Evolutionary conservation across 1,284 basidiomycete genomes (phyloP).

Genomic region (Dichomitus squalens): DNA sequence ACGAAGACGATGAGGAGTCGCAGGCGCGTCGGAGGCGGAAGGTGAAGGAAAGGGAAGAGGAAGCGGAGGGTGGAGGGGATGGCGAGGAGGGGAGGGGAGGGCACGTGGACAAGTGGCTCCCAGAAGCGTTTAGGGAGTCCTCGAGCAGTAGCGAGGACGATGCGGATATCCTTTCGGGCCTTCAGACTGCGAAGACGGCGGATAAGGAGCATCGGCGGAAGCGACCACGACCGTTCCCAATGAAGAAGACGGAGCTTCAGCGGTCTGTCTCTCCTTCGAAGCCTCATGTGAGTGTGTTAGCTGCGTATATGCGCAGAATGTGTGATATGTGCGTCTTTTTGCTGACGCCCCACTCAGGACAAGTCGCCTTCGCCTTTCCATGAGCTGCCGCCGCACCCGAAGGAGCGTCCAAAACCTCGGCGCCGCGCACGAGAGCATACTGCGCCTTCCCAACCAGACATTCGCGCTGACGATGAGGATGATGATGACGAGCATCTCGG

Average conservation of each 20-base stretch:
- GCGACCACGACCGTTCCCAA: constrained; percentile 12
- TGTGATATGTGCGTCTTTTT: no score
- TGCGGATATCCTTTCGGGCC: constrained; percentile 1
- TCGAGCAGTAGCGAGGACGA: constrained; percentile 23
- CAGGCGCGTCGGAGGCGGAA: constrained; percentile 12
- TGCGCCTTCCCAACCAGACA: background rate
- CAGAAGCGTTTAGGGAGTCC: constrained; percentile 14
- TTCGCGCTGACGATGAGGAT: background rate
- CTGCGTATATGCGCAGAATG: background rate
- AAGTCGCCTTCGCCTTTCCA: background rate
- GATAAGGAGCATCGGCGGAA: constrained; percentile 16
- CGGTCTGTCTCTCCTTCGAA: background rate
- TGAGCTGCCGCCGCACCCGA: background rate
- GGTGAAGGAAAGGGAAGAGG: constrained; percentile 5
- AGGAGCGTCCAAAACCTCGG: background rate
- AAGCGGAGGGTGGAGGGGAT: background rate
- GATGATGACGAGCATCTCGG: background rate
- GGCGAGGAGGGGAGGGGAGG: background rate
- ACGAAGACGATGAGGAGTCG: constrained; percentile 15
- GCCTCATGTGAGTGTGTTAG: background rate
- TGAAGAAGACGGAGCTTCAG: constrained; percentile 12
- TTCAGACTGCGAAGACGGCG: constrained; percentile 3
- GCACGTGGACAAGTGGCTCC: constrained; percentile 1
- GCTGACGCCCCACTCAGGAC: background rate
- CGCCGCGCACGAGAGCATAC: background rate